Percentiles rank a stretch among this genome's conserved stretches.
Evolutionary conservation across 352 stramenopile species (phyloP).

Genomic region (Phytophthora quininea): DNA sequence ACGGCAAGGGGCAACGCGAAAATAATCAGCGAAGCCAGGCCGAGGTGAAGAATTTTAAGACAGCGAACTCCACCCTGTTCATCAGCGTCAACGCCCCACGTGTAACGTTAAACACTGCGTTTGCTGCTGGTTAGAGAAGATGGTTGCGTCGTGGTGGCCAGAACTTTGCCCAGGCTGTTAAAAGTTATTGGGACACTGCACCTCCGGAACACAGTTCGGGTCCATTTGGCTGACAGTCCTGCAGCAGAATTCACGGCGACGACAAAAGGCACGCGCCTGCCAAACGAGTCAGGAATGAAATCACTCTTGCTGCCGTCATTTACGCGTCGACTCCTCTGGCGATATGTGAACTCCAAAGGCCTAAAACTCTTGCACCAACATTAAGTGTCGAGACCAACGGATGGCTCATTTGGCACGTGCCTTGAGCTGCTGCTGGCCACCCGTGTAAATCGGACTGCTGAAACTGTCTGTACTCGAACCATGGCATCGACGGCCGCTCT

Average conservation of each 20-base stretch:
- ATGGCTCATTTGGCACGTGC: not conserved
- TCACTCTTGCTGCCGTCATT: not conserved
- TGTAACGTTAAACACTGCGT: not conserved
- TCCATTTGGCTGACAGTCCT: slow-evolving; percentile 24
- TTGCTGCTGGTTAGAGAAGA: not conserved
- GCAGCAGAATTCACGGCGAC: slow-evolving; percentile 6
- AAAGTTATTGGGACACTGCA: slow-evolving; percentile 5
- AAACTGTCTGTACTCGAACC: not conserved
- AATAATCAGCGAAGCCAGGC: not conserved
- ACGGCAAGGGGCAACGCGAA: not conserved
- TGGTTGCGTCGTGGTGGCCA: slow-evolving; percentile 7
- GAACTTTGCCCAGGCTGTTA: slow-evolving; percentile 1
- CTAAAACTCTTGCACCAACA: not conserved
- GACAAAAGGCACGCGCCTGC: not conserved
- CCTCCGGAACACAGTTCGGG: slow-evolving; percentile 5
- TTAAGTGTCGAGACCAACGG: slow-evolving; percentile 14
- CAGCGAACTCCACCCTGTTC: not conserved
- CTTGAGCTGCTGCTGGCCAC: not conserved
- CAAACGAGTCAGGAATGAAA: not conserved
- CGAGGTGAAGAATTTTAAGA: no score
- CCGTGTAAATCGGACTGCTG: not conserved
- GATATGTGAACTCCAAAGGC: not conserved
- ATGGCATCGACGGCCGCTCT: not conserved
- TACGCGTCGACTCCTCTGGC: not conserved
- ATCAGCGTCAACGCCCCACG: not conserved